phyloP scores from a whole-genome alignment of 1,284 basidiomycete genomes.

The Phellopilus nigrolimitatus region DNA sequence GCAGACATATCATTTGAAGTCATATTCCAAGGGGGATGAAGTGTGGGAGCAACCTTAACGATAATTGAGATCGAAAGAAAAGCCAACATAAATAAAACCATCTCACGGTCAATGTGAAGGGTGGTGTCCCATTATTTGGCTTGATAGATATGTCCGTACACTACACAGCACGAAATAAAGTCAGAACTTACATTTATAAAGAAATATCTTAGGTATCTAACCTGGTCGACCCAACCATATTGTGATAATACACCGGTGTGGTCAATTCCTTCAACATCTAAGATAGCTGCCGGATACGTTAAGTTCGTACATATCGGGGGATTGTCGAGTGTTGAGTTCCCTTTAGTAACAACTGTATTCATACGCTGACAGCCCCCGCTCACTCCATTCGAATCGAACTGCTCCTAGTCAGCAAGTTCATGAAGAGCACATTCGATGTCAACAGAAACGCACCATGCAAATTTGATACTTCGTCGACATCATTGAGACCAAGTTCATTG shows the following conservation, averaged over 20 bases:
- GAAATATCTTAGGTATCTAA: slow-evolving; percentile 22
- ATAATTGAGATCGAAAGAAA: neutral
- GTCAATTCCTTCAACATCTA: slow-evolving; percentile 43
- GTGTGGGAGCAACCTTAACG: slow-evolving; percentile 47
- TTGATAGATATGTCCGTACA: slow-evolving; percentile 51
- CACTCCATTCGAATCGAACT: slow-evolving; percentile 52
- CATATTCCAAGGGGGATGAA: slow-evolving; percentile 56
- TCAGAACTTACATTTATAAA: neutral
- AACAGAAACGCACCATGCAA: slow-evolving; percentile 48
- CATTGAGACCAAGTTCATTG: slow-evolving; percentile 7
- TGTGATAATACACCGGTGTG: slow-evolving; percentile 45
- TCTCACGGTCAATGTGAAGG: slow-evolving; percentile 50
- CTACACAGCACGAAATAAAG: slow-evolving; percentile 27
- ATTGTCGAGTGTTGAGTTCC: slow-evolving; percentile 29
- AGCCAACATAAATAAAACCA: slow-evolving; percentile 6
- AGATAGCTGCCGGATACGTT: slow-evolving; percentile 39
- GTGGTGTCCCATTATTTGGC: slow-evolving; percentile 53
- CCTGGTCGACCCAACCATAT: slow-evolving; percentile 56
- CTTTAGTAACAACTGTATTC: slow-evolving; percentile 45
- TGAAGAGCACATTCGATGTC: neutral
- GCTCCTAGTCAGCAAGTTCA: neutral
- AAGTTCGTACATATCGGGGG: slow-evolving; percentile 42
- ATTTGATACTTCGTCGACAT: slow-evolving; percentile 49
- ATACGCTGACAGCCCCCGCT: slow-evolving; percentile 57
- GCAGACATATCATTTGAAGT: slow-evolving; percentile 37